Percentiles rank a stretch among this genome's conserved stretches.
Evolutionary conservation across 768 basidiomycete species (phyloP).

Genomic region (Naganishia randhawae): DNA sequence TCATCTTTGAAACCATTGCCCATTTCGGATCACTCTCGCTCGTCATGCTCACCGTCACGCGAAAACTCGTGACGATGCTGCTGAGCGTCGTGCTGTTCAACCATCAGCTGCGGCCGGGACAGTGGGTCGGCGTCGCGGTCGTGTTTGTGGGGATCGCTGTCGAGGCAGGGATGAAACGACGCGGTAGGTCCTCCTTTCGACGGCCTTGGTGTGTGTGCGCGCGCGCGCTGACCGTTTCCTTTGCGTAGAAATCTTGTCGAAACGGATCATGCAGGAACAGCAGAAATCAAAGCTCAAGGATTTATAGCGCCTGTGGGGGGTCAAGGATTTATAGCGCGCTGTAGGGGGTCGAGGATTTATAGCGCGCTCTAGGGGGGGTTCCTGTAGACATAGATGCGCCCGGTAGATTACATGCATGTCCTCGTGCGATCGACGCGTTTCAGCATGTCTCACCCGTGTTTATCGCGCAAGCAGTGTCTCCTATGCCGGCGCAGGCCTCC

Average conservation of each 20-base stretch:
- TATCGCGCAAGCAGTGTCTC: neutral
- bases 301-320: too few species aligned
- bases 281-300: slow-evolving; percentile 78
- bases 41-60: slow-evolving; percentile 83
- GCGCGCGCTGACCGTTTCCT: slow-evolving; percentile 27
- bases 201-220: slow-evolving; percentile 1
- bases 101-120: slow-evolving; percentile 74
- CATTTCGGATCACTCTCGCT: slow-evolving; percentile 51
- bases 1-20: slow-evolving; percentile 83
- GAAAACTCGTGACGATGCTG: slow-evolving; percentile 97
- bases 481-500: neutral
- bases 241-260: slow-evolving; percentile 68
- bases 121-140: slow-evolving; percentile 86
- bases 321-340: too few species aligned
- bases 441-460: neutral
- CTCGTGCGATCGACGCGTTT: slow-evolving; percentile 3
- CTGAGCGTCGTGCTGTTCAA: slow-evolving; percentile 88
- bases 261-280: slow-evolving; percentile 73
- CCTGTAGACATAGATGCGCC: too few species aligned
- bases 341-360: too few species aligned
- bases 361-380: too few species aligned
- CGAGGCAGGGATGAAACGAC: slow-evolving; percentile 85
- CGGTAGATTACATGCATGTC: too few species aligned
- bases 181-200: slow-evolving; percentile 56
- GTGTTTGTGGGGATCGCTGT: slow-evolving; percentile 95